phyloP scores from a whole-genome alignment of 495 filamentous ascomycete genomes.

The Collariella sp. region DNA sequence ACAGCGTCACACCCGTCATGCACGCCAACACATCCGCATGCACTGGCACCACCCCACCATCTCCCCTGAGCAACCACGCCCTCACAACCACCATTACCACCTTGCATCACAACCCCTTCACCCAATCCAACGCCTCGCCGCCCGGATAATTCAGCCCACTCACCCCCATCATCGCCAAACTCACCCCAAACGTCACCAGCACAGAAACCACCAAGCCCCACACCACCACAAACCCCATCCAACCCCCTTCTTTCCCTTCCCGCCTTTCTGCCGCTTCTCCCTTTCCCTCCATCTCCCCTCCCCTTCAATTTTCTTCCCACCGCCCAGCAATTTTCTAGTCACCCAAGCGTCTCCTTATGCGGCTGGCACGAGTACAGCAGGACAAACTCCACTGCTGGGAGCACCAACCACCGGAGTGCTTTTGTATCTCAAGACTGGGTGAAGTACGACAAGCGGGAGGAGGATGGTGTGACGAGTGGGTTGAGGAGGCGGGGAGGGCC shows the following conservation, averaged over 20 bases:
- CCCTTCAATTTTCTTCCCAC: no score
- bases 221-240: slow-evolving; percentile 50
- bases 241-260: slow-evolving; percentile 44
- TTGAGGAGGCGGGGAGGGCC: slow-evolving; percentile 74
- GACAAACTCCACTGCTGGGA: slow-evolving; percentile 64
- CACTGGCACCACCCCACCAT: slow-evolving; percentile 36
- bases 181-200: slow-evolving; percentile 48
- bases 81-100: neutral
- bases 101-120: slow-evolving; percentile 45
- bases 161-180: slow-evolving; percentile 56
- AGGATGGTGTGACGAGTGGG: slow-evolving; percentile 48
- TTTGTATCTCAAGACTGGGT: no score
- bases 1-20: slow-evolving; percentile 90
- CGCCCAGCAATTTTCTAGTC: no score
- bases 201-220: slow-evolving; percentile 50
- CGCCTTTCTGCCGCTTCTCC: no score
- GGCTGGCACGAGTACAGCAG: slow-evolving; percentile 74
- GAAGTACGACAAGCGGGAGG: no score
- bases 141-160: slow-evolving; percentile 86
- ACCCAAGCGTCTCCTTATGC: slow-evolving; percentile 95
- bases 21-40: slow-evolving; percentile 83
- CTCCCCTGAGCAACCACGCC: slow-evolving; percentile 25
- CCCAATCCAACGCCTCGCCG: slow-evolving; percentile 53
- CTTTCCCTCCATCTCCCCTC: no score
- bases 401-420: slow-evolving; percentile 33